These are phyloP conservation scores for Podila clonocystis DNA, from an alignment of 192 early-diverging fungal genomes.

Conservation along the genomic window DNA sequence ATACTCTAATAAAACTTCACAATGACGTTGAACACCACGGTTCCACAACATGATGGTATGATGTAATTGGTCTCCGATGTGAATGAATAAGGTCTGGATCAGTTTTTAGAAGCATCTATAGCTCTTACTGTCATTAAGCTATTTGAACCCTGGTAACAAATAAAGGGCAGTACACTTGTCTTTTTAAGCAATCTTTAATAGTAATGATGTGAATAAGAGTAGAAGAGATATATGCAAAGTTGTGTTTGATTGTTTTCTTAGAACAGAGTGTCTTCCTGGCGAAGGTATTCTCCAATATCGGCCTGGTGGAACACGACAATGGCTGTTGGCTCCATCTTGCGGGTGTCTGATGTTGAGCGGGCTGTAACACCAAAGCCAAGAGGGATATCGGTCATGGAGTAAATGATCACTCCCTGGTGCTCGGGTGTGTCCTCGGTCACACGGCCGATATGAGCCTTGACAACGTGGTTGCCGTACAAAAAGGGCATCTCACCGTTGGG, in stretches of 20 bases:
- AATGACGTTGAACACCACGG: no score
- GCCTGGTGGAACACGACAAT: constrained; percentile 97
- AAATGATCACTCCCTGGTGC: constrained; percentile 96
- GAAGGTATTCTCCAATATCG: constrained; percentile 97
- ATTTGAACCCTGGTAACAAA: neutral
- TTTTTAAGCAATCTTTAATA: neutral
- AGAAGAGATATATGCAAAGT: constrained; percentile 6
- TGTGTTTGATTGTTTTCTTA: constrained; percentile 39
- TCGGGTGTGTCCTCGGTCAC: constrained; percentile 99
- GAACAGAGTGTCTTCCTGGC: constrained; percentile 80
- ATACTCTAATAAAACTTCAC: no score
- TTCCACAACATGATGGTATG: no score
- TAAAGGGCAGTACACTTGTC: neutral
- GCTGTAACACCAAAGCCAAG: constrained; percentile 98
- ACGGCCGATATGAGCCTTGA: constrained; percentile 96
- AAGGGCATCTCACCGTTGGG: constrained; percentile 99
- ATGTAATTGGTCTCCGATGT: no score
- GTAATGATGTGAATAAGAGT: neutral
- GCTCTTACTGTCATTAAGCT: no score
- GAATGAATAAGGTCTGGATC: no score
- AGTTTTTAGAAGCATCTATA: no score
- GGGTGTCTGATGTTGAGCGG: constrained; percentile 88
- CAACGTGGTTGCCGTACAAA: constrained; percentile 97
- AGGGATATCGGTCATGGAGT: constrained; percentile 93
- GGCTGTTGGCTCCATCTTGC: constrained; percentile 94